Base-by-base conservation (phyloP, 805 yeast genomes). In the Brettanomyces anomalus region DNA sequence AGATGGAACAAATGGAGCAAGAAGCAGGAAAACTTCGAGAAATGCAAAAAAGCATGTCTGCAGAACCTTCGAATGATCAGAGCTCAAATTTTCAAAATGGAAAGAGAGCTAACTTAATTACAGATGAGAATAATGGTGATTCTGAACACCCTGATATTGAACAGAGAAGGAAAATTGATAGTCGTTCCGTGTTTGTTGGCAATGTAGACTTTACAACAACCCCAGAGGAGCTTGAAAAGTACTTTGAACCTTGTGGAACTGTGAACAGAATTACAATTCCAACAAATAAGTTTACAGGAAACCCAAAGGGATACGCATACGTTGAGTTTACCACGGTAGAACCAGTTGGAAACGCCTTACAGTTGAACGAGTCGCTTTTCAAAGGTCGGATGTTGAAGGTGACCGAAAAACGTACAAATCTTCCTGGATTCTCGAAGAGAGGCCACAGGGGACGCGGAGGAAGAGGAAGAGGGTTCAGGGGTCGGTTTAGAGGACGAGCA, bases 271-370 rank as follows among this genome's bases (percentile, higher is more conserved):
- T 86, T 30, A 85, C 93, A 3, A 85, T 87, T 38, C 64, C 82
- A 59, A 68, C 75, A 44, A 85, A 86, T 63, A 81, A 79, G 60
- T 62, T 66, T 52, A 79, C 93, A 0, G 94, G 95, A 5, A 81
- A 75, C 48, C 93, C 96, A 36, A 82, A 82, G 61, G 96, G 96
- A 1, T 85, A 72, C 64, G 95, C 95, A 2, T 87, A 85, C 60
- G 72, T 87, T 48, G 96, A 87, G 59, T 87, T 85, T 56, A 73
- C 79, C n/a, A 83, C 75, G 54, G 72, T 76, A 11, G 69, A 71
- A n/a, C 68, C 72, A 11, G 88, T 85, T 5, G 66, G 74, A 16
- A 69, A 72, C 46, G 94, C 95, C 1, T 67, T 85, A 14, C 46
- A 50, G 40, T 65, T 81, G 47, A 78, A 85, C 53, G 90, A 82